Evolutionary conservation across 164 flowering plant genomes (phyloP).

Genomic region (Umbellularia californica): DNA sequence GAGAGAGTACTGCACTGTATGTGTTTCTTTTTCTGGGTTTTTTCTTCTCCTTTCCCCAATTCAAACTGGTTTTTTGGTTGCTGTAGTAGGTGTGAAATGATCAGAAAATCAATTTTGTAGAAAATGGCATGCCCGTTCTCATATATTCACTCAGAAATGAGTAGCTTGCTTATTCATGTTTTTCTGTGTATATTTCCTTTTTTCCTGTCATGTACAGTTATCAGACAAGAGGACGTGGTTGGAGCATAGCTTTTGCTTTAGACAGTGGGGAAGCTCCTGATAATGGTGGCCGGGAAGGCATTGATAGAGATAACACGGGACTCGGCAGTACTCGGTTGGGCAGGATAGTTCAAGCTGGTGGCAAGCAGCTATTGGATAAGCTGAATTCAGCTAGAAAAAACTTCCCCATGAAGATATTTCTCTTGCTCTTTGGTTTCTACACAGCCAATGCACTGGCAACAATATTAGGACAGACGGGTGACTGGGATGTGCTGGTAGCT

Average conservation of each 20-base stretch:
- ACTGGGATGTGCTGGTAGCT: constrained; percentile 96
- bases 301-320: constrained; percentile 34
- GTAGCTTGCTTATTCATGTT: not conserved
- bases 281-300: constrained; percentile 39
- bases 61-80: not conserved
- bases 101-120: no score
- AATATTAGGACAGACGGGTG: constrained; percentile 94
- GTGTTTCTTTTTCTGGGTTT: not conserved
- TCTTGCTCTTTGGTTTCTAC: constrained; percentile 82
- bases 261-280: constrained; percentile 53
- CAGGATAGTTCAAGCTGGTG: constrained; percentile 71
- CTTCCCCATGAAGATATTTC: constrained; percentile 86
- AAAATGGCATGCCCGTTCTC: not conserved
- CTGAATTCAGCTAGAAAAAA: constrained; percentile 78
- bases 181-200: not conserved
- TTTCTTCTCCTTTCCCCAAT: not conserved
- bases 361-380: constrained; percentile 63
- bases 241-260: constrained; percentile 57
- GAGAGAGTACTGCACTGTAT: not conserved
- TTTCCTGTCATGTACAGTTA: constrained; percentile 25
- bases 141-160: not conserved
- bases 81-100: not conserved
- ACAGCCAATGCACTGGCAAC: constrained; percentile 96
- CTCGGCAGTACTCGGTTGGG: constrained; percentile 79
- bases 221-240: constrained; percentile 28